A percentile compares a stretch with the other conserved stretches of the same genome.
phyloP scores from a whole-genome alignment of 352 stramenopile species.

The Phytophthora ohioensis region DNA sequence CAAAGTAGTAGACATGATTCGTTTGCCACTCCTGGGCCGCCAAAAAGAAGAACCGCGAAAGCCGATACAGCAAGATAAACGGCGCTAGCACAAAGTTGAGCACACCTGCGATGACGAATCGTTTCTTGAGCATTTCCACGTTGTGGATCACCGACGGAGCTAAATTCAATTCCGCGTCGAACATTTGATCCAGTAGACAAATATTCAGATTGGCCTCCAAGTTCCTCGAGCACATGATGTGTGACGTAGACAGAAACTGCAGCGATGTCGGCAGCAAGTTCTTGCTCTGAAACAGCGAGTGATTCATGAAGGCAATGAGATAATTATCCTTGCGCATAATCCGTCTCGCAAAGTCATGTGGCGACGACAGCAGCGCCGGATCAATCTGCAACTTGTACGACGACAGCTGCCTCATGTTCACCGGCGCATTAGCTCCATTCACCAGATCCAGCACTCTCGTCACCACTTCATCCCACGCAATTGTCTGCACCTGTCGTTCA shows the following conservation, averaged over 20 bases:
- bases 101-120: conserved; percentile 94
- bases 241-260: conserved; percentile 76
- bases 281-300: conserved; percentile 92
- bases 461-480: conserved; percentile 93
- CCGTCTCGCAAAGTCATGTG: conserved; percentile 93
- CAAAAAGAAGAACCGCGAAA: conserved; percentile 97
- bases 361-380: conserved; percentile 72
- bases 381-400: conserved; percentile 87
- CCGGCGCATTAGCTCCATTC: conserved; percentile 69
- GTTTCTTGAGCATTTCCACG: conserved; percentile 90
- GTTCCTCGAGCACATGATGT: conserved; percentile 89
- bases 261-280: conserved; percentile 75
- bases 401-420: conserved; percentile 88
- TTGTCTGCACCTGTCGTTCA: conserved; percentile 81
- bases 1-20: conserved; percentile 93
- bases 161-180: conserved; percentile 84
- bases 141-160: conserved; percentile 94
- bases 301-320: conserved; percentile 98
- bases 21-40: conserved; percentile 97
- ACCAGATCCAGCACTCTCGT: conserved; percentile 82
- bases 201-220: conserved; percentile 97
- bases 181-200: conserved; percentile 98
- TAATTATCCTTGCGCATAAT: conserved; percentile 99
- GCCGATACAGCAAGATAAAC: conserved; percentile 98
- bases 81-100: conserved; percentile 96